These are phyloP conservation scores for Globisporangium cystogenes DNA, from an alignment of 352 stramenopile genomes.

Conservation along the genomic window DNA sequence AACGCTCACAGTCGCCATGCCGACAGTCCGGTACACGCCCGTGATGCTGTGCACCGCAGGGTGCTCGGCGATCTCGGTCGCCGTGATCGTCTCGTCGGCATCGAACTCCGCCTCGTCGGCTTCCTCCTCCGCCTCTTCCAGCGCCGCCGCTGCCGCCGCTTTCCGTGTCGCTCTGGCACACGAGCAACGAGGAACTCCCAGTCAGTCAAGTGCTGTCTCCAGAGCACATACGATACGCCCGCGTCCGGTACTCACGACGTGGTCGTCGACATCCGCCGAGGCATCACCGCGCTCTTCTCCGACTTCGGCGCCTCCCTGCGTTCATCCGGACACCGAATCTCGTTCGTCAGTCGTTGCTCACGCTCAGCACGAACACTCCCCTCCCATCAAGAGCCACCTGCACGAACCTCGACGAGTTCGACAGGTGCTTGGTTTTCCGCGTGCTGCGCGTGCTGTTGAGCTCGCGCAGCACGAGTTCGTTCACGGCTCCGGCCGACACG, in stretches of 20 bases:
- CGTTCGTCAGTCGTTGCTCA: not conserved
- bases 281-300: conserved; percentile 29
- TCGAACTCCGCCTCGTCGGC: conserved; percentile 41
- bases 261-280: conserved; percentile 55
- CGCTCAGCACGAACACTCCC: not conserved
- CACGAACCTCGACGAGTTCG: conserved; percentile 48
- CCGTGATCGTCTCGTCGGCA: conserved; percentile 69
- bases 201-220: not conserved
- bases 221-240: not conserved
- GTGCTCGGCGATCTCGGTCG: conserved; percentile 60
- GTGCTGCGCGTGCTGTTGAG: conserved; percentile 45
- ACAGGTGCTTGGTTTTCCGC: conserved; percentile 51
- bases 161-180: not conserved
- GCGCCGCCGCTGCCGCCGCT: conserved; percentile 4
- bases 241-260: conserved; percentile 30
- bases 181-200: not conserved
- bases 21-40: conserved; percentile 74
- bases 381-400: not conserved
- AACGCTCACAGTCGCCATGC: conserved; percentile 76
- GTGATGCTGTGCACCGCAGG: conserved; percentile 74
- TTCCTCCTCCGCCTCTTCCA: conserved; percentile 39
- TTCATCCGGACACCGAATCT: not conserved
- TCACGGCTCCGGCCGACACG: conserved; percentile 68
- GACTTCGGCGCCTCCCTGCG: conserved; percentile 49
- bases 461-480: conserved; percentile 71